A percentile compares a stretch with the other conserved stretches of the same genome.
phyloP scores from a whole-genome alignment of 345 rosid species.

The Rhodomyrtus tomentosa region DNA sequence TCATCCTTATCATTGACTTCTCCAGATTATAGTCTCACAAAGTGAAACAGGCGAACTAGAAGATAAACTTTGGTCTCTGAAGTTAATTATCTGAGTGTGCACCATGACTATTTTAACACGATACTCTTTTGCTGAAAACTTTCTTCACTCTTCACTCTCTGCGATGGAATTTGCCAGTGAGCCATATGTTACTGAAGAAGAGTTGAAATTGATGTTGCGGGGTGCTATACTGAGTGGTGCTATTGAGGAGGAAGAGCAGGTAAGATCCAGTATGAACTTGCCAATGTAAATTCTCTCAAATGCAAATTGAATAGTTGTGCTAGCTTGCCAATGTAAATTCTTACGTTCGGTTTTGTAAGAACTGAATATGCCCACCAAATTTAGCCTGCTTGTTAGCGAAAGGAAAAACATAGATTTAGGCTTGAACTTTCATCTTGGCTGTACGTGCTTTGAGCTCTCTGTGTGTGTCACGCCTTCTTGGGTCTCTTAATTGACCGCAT shows the following conservation, averaged over 20 bases:
- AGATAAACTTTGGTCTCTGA: not conserved
- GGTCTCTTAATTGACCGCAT: not conserved
- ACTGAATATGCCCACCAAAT: not conserved
- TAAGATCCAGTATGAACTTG: constrained; percentile 3
- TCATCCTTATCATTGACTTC: not conserved
- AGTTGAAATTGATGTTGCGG: constrained; percentile 85
- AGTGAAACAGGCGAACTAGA: not conserved
- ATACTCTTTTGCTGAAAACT: not conserved
- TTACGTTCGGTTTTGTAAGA: not conserved
- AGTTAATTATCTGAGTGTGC: not conserved
- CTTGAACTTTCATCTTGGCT: not conserved
- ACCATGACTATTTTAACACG: not conserved
- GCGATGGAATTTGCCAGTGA: constrained; percentile 33
- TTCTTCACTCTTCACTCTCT: not conserved
- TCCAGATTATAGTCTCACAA: not conserved
- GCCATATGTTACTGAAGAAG: constrained; percentile 96
- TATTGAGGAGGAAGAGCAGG: constrained; percentile 99
- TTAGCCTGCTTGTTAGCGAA: not conserved
- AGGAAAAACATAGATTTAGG: not conserved
- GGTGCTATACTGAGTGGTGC: constrained; percentile 98
- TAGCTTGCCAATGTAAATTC: not conserved
- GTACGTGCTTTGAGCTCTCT: not conserved
- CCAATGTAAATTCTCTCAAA: not conserved
- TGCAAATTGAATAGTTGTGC: not conserved
- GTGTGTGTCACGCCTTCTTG: not conserved